Evolutionary conservation across 148 eudicot genomes (phyloP).

Genomic region (Cornus kousa): DNA sequence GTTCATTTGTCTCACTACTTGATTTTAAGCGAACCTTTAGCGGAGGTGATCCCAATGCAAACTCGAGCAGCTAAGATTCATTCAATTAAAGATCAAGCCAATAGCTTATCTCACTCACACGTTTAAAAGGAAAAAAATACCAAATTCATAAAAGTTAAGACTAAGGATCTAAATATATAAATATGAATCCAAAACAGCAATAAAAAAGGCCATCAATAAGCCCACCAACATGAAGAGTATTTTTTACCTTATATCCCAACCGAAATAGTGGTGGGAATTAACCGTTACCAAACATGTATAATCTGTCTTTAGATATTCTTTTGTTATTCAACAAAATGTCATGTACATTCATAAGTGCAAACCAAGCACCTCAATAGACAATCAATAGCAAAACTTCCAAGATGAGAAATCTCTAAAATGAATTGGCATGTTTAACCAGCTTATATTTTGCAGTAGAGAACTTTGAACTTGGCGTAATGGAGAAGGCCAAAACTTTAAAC

Average conservation of each 20-base stretch:
- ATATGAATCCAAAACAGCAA: not conserved
- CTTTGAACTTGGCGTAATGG: too few relatives aligned
- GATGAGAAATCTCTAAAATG: not conserved
- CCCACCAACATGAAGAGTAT: too few relatives aligned
- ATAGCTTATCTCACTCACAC: not conserved
- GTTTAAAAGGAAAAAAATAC: too few relatives aligned
- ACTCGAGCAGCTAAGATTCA: too few relatives aligned
- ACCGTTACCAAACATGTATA: not conserved
- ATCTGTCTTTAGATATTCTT: not conserved
- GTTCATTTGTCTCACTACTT: too few relatives aligned
- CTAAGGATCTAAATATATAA: not conserved
- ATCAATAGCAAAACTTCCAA: not conserved
- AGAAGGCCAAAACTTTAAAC: not conserved
- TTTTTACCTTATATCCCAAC: not conserved
- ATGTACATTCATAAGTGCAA: not conserved
- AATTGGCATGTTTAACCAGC: not conserved
- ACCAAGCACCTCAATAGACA: not conserved
- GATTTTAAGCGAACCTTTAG: too few relatives aligned
- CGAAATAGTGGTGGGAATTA: not conserved
- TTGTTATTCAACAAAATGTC: not conserved
- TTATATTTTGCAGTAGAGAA: not conserved
- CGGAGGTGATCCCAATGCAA: too few relatives aligned
- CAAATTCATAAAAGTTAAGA: too few relatives aligned
- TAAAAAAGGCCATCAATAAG: not conserved
- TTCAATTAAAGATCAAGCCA: not conserved